These are phyloP conservation scores for Bryoerythrophyllum caledonicum DNA, from an alignment of 225 moss, liverwort and hornwort genomes.

Conservation along the genomic window DNA sequence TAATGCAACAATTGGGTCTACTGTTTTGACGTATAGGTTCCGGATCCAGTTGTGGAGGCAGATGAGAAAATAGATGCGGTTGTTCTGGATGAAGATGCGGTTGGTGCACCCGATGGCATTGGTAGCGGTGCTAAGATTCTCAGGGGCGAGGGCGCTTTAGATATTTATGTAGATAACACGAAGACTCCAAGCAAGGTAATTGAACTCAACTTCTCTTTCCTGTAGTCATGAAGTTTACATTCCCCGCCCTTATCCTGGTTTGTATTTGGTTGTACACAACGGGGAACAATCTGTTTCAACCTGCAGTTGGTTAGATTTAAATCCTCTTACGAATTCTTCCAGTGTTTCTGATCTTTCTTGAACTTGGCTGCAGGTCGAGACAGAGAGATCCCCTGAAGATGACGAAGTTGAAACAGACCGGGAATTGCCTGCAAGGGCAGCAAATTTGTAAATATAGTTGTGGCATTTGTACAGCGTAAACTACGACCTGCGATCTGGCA, in stretches of 20 bases:
- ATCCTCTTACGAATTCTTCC: neutral
- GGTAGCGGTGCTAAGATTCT: slow-evolving; percentile 80
- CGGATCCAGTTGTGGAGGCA: slow-evolving; percentile 42
- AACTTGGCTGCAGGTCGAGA: slow-evolving; percentile 47
- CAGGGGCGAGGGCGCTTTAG: slow-evolving; percentile 77
- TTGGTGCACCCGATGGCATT: slow-evolving; percentile 60
- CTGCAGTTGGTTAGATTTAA: slow-evolving; percentile 1
- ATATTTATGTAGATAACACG: slow-evolving; percentile 38
- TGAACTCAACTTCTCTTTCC: neutral
- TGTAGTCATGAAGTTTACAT: neutral
- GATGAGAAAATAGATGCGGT: slow-evolving; percentile 78
- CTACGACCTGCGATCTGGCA: slow-evolving; percentile 19
- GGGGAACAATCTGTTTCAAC: neutral
- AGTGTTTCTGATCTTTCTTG: slow-evolving; percentile 7
- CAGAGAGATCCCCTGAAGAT: slow-evolving; percentile 52
- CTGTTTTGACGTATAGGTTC: slow-evolving; percentile 44
- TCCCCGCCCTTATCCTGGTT: neutral
- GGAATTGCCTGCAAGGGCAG: slow-evolving; percentile 77
- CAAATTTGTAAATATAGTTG: slow-evolving; percentile 66
- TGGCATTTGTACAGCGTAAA: slow-evolving; percentile 40
- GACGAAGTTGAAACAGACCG: slow-evolving; percentile 72
- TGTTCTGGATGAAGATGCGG: slow-evolving; percentile 79
- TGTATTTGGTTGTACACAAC: neutral
- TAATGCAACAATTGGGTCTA: neutral
- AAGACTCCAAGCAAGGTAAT: slow-evolving; percentile 71